phyloP scores from a whole-genome alignment of 140 eudicot genomes.

The Ambrosia hybrid region DNA sequence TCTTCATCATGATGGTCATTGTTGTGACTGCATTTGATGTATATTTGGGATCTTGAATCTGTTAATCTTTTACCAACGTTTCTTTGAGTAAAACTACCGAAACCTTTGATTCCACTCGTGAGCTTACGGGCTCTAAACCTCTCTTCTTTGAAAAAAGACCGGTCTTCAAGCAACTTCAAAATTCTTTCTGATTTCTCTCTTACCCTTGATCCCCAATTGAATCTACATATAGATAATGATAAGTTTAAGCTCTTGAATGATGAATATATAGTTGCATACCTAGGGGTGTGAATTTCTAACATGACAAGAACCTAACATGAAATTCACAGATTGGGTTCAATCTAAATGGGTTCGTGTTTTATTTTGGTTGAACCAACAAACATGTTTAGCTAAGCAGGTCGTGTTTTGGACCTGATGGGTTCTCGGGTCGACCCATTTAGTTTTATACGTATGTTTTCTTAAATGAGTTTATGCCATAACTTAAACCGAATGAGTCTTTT shows the following conservation, averaged over 20 bases:
- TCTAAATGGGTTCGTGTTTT: not conserved
- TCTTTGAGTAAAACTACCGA: constrained; percentile 64
- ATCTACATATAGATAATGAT: constrained; percentile 37
- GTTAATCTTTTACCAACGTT: constrained; percentile 14
- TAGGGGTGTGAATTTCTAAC: not conserved
- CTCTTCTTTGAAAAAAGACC: constrained; percentile 63
- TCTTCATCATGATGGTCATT: constrained; percentile 27
- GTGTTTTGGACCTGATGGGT: not conserved
- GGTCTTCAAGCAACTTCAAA: constrained; percentile 57
- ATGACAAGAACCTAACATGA: not conserved
- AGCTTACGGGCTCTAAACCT: constrained; percentile 61
- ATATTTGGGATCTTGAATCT: constrained; percentile 26
- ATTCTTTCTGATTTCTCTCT: constrained; percentile 61
- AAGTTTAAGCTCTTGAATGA: not conserved
- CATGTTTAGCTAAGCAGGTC: not conserved
- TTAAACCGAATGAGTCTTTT: too few relatives aligned
- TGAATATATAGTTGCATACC: not conserved
- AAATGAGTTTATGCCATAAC: not conserved
- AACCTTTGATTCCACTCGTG: constrained; percentile 72
- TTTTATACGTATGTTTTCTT: not conserved
- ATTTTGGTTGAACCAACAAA: not conserved
- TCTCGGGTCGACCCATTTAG: not conserved
- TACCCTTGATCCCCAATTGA: constrained; percentile 81
- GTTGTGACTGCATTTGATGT: constrained; percentile 35
- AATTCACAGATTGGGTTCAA: not conserved